These are phyloP conservation scores for Coniophora puteana DNA, from an alignment of 1,284 basidiomycete species.

Conservation along the genomic window DNA sequence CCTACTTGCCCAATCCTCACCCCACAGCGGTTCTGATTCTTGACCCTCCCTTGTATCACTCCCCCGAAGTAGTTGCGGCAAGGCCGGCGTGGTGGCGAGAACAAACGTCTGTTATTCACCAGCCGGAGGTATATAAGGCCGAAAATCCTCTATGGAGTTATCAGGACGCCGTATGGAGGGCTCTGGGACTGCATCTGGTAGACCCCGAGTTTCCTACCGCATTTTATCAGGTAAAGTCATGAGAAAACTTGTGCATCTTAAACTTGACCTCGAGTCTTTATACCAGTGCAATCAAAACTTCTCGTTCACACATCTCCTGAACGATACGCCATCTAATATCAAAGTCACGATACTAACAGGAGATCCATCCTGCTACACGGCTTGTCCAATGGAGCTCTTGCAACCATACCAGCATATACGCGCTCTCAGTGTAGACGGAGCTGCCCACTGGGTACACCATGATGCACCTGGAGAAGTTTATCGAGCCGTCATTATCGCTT, in stretches of 20 bases:
- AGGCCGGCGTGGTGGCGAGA: constrained; percentile 1
- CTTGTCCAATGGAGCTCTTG: constrained; percentile 12
- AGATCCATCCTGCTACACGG: constrained; percentile 12
- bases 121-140: constrained; percentile 2
- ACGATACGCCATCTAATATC: constrained; percentile 8
- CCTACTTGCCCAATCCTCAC: constrained; percentile 11
- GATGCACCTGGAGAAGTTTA: no score
- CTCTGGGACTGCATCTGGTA: constrained; percentile 15
- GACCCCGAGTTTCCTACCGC: constrained; percentile 7
- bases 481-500: no score
- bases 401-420: not conserved
- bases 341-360: constrained; percentile 17
- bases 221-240: constrained; percentile 11
- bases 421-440: no score
- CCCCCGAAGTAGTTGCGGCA: constrained; percentile 2
- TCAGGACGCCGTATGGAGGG: constrained; percentile 15
- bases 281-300: constrained; percentile 19
- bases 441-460: no score
- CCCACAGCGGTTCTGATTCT: constrained; percentile 21
- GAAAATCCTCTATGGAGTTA: constrained; percentile 19
- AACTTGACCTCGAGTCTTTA: not conserved
- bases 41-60: constrained; percentile 14
- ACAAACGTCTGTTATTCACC: constrained; percentile 1
- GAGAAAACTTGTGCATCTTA: not conserved
- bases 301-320: constrained; percentile 12